Base-by-base conservation (phyloP, 2,329 filamentous ascomycete species). In the Aspergillus candidus region DNA sequence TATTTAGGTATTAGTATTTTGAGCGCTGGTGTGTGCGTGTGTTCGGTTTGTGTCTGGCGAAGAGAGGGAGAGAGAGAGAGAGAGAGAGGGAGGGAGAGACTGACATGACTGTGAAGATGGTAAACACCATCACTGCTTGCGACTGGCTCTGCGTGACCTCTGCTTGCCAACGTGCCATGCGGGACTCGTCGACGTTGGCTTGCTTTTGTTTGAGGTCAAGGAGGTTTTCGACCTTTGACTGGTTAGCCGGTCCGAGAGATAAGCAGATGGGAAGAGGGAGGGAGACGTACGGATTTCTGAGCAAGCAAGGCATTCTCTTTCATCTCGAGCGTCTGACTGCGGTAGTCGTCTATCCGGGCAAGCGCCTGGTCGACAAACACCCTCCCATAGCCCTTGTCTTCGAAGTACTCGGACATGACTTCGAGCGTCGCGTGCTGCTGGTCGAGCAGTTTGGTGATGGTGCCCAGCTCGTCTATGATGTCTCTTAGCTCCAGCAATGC, bases 141-240 rank as follows among this genome's bases (percentile, higher is more conserved):
- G 78, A 80, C 60, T 83, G 80, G 7, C 75, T 74, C 46, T 76
- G 78, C 0, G 80, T 79, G 0, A 82, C 73, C 51, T 83, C 79
- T 1, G 80, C 79, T 52, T 83, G 78, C 43, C 81, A 67, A 2
- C 81, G 70, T 17, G 79, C 80, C 60, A 81, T 75, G 17, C 79
- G 75, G 7, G 82, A 79, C 57, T 84, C 80, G 54, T 83, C 79
- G 2, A 84, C 78, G 54, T 83, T 80, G 0, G 80, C 79, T 54
- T 83, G 79, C 12, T 80, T 78, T 56, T 83, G 80, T 33, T 81
- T 79, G 72, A 84, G 80, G 59, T 83, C 79, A 11, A 83, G 74
- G 4, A 84, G 71, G 50, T 82, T 82, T 53, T 82, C 79, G 50
- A 82, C 83, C 70, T 75, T 32, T 2, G 11, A 2, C 38, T 51